A percentile compares a stretch with the other conserved stretches of the same genome.
Conservation (phyloP, 2,329 filamentous ascomycete species). For the Furcasterigmium furcatum region DNA sequence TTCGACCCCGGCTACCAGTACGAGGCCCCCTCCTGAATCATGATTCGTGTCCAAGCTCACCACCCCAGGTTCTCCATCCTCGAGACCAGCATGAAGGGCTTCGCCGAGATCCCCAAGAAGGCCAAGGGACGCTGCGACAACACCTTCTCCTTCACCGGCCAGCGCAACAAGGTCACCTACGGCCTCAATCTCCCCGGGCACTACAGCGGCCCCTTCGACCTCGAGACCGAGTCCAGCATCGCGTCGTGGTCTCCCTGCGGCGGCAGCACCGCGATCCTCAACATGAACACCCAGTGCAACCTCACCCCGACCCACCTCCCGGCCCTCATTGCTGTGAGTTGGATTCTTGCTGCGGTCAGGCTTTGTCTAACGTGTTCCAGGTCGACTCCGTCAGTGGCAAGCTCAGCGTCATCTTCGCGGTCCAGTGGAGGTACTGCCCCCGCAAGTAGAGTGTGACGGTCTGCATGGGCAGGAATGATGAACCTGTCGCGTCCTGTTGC, state of each 20-base stretch:
- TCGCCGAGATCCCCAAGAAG: conserved; percentile 18
- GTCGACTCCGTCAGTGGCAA: background rate
- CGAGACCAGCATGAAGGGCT: conserved; percentile 20
- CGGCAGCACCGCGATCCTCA: conserved; percentile 21
- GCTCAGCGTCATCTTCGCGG: background rate
- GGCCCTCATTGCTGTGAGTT: conserved; percentile 19
- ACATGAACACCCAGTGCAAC: conserved; percentile 22
- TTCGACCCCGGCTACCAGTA: conserved; percentile 20
- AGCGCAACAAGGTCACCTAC: conserved; percentile 15
- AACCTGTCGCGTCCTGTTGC: background rate
- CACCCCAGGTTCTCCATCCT: conserved; percentile 17
- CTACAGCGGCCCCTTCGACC: conserved; percentile 17
- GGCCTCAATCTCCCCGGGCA: conserved; percentile 11
- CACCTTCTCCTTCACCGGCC: conserved; percentile 21
- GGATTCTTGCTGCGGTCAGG: background rate
- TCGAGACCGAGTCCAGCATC: conserved; percentile 14
- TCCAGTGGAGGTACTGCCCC: background rate
- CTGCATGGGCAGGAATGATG: background rate
- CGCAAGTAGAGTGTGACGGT: background rate
- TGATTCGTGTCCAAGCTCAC: background rate
- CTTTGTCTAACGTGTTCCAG: background rate
- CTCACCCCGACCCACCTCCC: conserved; percentile 15
- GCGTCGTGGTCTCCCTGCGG: conserved; percentile 18
- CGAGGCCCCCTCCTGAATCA: background rate
- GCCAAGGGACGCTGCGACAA: conserved; percentile 17